Conservation (phyloP, 306 rosid genomes). For the Casuarina equisetifolia region DNA sequence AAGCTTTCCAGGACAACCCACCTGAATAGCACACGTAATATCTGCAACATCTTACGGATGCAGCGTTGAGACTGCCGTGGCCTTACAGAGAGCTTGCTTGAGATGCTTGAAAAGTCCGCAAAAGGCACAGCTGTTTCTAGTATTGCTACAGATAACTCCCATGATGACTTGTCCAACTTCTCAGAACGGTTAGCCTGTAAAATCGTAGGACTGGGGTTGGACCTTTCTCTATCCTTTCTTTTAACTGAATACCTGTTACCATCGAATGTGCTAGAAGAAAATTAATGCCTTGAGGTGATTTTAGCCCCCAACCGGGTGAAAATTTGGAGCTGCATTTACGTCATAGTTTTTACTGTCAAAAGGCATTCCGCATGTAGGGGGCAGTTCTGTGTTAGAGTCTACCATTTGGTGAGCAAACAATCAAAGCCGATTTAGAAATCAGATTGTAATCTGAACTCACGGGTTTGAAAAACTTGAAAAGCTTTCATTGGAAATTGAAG, state of each 20-base stretch:
- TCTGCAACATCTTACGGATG: neutral
- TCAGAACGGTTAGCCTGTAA: neutral
- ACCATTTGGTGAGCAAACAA: conserved; percentile 35
- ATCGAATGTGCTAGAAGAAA: neutral
- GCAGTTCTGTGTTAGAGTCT: conserved; percentile 25
- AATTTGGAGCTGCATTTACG: neutral
- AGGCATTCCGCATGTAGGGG: conserved; percentile 12
- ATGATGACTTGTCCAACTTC: neutral
- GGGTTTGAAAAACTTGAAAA: conserved; percentile 10
- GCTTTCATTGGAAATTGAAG: conserved; percentile 50
- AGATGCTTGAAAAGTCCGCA: neutral
- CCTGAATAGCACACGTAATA: neutral
- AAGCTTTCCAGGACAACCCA: no score
- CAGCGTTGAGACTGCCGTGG: neutral
- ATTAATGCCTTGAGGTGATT: neutral
- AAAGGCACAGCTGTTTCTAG: neutral
- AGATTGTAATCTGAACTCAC: no score
- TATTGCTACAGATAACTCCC: neutral
- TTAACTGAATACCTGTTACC: neutral
- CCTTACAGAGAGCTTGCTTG: neutral
- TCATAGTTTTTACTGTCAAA: no score
- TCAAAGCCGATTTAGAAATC: conserved; percentile 44
- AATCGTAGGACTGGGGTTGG: neutral
- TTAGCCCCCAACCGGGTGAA: neutral
- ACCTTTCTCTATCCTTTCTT: neutral